phyloP scores from a whole-genome alignment of 768 basidiomycete genomes.

The Pleurotus citrinopileatus region DNA sequence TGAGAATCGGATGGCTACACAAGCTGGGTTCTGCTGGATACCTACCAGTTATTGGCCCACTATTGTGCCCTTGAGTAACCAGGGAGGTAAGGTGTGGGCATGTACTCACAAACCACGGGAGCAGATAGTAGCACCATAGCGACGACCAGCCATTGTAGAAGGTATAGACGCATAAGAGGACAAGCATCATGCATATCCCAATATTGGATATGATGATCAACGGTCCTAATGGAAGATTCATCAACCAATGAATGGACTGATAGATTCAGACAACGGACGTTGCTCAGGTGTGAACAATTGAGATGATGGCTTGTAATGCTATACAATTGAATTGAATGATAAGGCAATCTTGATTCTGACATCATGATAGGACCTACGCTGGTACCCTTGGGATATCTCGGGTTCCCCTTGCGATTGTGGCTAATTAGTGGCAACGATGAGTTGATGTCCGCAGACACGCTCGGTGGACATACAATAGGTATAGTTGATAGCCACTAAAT shows the following conservation, averaged over 20 bases:
- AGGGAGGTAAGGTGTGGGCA: background rate
- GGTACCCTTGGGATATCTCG: constrained; percentile 39
- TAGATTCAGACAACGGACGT: constrained; percentile 23
- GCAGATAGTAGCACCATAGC: constrained; percentile 39
- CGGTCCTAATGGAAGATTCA: constrained; percentile 19
- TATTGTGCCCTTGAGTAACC: background rate
- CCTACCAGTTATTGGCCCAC: constrained; percentile 13
- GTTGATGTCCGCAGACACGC: background rate
- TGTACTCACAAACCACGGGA: constrained; percentile 45
- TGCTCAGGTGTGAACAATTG: constrained; percentile 44
- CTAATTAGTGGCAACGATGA: constrained; percentile 17
- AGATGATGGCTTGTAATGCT: constrained; percentile 44
- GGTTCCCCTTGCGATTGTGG: constrained; percentile 46
- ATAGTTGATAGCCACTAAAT: constrained; percentile 46
- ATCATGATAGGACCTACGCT: constrained; percentile 29
- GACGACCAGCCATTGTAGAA: constrained; percentile 26
- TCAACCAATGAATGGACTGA: background rate
- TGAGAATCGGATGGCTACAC: background rate
- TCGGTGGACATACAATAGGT: constrained; percentile 33
- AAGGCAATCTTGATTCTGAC: background rate
- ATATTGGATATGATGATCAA: constrained; percentile 41
- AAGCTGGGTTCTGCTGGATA: background rate
- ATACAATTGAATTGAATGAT: background rate
- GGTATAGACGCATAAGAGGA: constrained; percentile 27
- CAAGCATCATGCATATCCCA: constrained; percentile 36